phyloP scores from a whole-genome alignment of 2,329 filamentous ascomycete species.

The Neophaeococcomyces mojaviensis region DNA sequence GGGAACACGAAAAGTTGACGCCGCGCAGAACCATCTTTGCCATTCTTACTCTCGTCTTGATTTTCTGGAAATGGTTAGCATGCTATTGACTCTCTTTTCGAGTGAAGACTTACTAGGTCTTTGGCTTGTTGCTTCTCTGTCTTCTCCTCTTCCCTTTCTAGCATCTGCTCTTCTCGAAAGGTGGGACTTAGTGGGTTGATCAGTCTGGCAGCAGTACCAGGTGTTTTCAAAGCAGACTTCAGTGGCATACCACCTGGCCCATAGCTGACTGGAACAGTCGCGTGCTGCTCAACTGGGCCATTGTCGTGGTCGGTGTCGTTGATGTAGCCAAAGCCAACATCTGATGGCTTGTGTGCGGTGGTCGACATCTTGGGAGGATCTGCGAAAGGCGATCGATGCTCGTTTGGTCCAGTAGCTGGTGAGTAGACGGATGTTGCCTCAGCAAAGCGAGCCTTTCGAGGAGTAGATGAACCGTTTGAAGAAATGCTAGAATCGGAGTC shows the following conservation, averaged over 20 bases:
- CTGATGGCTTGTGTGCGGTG: conserved; percentile 58
- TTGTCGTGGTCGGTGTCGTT: conserved; percentile 49
- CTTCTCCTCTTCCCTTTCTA: conserved; percentile 74
- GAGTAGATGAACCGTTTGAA: conserved; percentile 35
- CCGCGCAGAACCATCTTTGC: conserved; percentile 93
- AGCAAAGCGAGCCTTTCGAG: conserved; percentile 55
- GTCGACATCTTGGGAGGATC: conserved; percentile 47
- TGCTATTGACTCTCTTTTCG: conserved; percentile 3
- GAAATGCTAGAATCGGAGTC: conserved; percentile 14
- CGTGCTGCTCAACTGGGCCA: conserved; percentile 42
- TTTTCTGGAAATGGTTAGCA: conserved; percentile 58
- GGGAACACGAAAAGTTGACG: conserved; percentile 92
- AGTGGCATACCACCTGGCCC: conserved; percentile 47
- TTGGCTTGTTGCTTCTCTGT: conserved; percentile 82
- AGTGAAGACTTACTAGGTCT: conserved; percentile 63
- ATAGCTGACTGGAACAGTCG: conserved; percentile 37
- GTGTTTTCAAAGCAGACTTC: conserved; percentile 83
- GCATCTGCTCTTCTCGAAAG: conserved; percentile 75
- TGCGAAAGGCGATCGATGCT: conserved; percentile 43
- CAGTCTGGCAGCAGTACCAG: conserved; percentile 68
- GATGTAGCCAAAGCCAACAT: conserved; percentile 91
- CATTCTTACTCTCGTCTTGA: conserved; percentile 82
- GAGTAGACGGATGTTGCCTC: conserved; percentile 59
- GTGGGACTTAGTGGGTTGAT: conserved; percentile 84
- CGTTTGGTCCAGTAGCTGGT: conserved; percentile 45